Base-by-base conservation (phyloP, 2,329 filamentous ascomycete species). In the Sporothrix mexicana region DNA sequence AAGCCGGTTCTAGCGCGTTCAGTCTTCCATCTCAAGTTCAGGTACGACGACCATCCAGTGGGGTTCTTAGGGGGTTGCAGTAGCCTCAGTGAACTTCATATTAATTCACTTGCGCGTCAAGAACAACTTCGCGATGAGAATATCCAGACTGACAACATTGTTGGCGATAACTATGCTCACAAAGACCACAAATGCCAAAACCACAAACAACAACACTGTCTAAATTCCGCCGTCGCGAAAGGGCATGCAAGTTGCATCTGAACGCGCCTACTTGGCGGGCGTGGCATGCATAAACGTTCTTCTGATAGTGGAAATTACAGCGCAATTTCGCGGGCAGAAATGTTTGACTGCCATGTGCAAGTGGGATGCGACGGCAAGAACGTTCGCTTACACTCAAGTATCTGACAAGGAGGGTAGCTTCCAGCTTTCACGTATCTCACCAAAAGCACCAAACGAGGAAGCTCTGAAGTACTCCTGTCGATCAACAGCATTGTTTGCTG, bases 251-350 rank as follows among this genome's bases (percentile, higher is more conserved):
- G n/a, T n/a, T n/a, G n/a, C n/a, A n/a, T n/a, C 36, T 43, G n/a
- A 17, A 20, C 64, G 64, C 45, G 64, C 47, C 47, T 13, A 25
- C 23, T 41, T 51, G 47, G 64, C 64, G 45, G 23, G 64, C 45
- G 64, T 68, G 64, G 64, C 64, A 53, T 68, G 64, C 64, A 68
- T 68, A 49, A 36, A 49, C 15, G 25, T 67, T 15, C 25, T 30
- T n/a, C 15, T 66, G 64, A 51, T n/a, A 53, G 45, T 68, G 64
- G 62, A 68, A 41, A 68, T 68, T 68, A 13, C 23, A 36, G 64
- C 23, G 64, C 47, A 68, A 68, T 53, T 51, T 68, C 64, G 64
- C 64, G 15, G 17, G 25, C 45, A 51, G 23, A 36, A 36, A 68
- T 68, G 45, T 20, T 36, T 13, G 25, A 53, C 13, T 68, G 45